Evolutionary conservation across 805 yeast species (phyloP).

Genomic region (Metschnikowia similis): DNA sequence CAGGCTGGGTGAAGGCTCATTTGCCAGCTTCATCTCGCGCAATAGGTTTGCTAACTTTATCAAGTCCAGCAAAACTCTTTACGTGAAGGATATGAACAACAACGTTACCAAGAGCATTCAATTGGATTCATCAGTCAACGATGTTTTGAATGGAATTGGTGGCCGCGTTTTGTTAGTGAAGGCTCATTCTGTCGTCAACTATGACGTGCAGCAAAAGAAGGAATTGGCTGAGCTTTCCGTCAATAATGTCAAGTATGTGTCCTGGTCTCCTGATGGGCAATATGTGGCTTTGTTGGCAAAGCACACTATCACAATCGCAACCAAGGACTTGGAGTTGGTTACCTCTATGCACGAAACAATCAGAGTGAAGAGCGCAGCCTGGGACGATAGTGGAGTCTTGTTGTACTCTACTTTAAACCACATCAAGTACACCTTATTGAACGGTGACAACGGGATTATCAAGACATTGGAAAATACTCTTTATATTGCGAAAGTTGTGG

Average conservation of each 20-base stretch:
- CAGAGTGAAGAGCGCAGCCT: slow-evolving; percentile 92
- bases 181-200: slow-evolving; percentile 66
- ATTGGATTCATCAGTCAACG: slow-evolving; percentile 62
- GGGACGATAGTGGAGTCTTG: slow-evolving; percentile 93
- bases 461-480: slow-evolving; percentile 87
- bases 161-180: slow-evolving; percentile 79
- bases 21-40: slow-evolving; percentile 89
- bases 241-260: slow-evolving; percentile 78
- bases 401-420: slow-evolving; percentile 93
- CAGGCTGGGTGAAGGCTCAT: slow-evolving; percentile 73
- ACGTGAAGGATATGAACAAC: slow-evolving; percentile 79
- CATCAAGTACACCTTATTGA: slow-evolving; percentile 85
- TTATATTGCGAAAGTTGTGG: slow-evolving; percentile 70
- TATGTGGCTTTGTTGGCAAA: slow-evolving; percentile 84
- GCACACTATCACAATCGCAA: slow-evolving; percentile 88
- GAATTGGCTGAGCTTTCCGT: slow-evolving; percentile 64
- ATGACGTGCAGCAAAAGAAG: slow-evolving; percentile 91
- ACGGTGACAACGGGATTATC: slow-evolving; percentile 93
- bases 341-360: slow-evolving; percentile 94
- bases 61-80: slow-evolving; percentile 60
- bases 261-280: slow-evolving; percentile 87
- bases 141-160: slow-evolving; percentile 73
- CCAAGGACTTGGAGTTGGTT: slow-evolving; percentile 68
- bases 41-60: slow-evolving; percentile 85
- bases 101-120: slow-evolving; percentile 77